Evolutionary conservation across 768 basidiomycete genomes (phyloP).

Genomic region (Lactifluus subvellereus): DNA sequence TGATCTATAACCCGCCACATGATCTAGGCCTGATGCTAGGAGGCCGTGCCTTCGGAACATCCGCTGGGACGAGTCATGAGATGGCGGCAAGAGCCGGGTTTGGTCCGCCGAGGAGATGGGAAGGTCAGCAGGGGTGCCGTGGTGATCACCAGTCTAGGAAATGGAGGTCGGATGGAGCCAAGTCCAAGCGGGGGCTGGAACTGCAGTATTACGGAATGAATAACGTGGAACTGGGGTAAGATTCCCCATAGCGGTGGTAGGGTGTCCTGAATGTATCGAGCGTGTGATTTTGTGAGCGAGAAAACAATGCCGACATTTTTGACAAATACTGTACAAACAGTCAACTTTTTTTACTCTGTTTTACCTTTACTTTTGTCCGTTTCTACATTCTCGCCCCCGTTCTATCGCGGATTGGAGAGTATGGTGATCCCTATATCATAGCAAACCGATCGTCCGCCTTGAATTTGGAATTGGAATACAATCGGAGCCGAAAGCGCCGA

Average conservation of each 20-base stretch:
- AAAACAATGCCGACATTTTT: conserved; percentile 10
- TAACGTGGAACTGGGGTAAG: neutral
- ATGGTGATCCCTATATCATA: neutral
- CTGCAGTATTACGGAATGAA: conserved; percentile 12
- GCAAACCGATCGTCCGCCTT: neutral
- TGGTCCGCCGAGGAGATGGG: conserved; percentile 2
- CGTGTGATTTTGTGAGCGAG: neutral
- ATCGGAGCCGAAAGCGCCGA: conserved; percentile 7
- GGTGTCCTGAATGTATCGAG: neutral
- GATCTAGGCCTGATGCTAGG: neutral
- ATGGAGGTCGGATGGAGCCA: conserved; percentile 7
- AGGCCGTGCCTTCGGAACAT: neutral
- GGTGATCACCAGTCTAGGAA: conserved; percentile 14
- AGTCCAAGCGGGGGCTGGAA: conserved; percentile 17
- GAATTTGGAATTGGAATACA: neutral
- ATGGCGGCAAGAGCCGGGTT: neutral
- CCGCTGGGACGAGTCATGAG: conserved; percentile 14
- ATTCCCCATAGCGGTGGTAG: conserved; percentile 5
- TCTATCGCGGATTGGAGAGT: neutral
- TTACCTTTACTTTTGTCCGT: neutral
- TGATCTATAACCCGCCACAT: neutral
- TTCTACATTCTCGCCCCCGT: neutral
- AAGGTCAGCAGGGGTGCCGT: conserved; percentile 9
- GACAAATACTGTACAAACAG: neutral
- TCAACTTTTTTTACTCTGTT: neutral